Percentiles rank a stretch among this genome's conserved stretches.
Evolutionary conservation across 192 early-diverging fungal species (phyloP).

Genomic region (Coemansia umbellata): DNA sequence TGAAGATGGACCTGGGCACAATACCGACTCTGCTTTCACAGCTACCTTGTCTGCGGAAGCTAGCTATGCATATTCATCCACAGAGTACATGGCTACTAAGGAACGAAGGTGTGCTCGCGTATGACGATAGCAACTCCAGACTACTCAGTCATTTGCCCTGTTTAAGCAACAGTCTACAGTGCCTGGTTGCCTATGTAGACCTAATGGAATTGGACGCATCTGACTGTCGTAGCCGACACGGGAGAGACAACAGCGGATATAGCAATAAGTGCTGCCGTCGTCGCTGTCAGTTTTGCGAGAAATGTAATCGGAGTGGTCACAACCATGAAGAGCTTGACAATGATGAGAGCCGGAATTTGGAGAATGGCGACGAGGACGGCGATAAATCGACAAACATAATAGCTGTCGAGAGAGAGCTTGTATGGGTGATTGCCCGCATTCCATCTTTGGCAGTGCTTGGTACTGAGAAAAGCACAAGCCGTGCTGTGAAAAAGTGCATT

Average conservation of each 20-base stretch:
- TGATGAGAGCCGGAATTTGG: not conserved
- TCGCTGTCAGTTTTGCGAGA: not conserved
- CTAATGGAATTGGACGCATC: not conserved
- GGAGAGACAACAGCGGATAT: not conserved
- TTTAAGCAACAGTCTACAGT: constrained; percentile 20
- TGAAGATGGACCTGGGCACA: constrained; percentile 29
- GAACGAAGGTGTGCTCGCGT: constrained; percentile 14
- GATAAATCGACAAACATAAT: not conserved
- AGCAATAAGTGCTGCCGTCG: not conserved
- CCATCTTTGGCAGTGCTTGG: constrained; percentile 20
- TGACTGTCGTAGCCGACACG: not conserved
- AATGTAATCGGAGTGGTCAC: too few species aligned
- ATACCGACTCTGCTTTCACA: constrained; percentile 29
- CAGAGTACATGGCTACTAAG: constrained; percentile 12
- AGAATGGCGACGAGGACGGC: not conserved
- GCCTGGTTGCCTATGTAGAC: constrained; percentile 23
- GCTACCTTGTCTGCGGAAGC: constrained; percentile 13
- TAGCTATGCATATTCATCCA: constrained; percentile 29
- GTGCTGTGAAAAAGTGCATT: constrained; percentile 17
- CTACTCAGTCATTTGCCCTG: constrained; percentile 17
- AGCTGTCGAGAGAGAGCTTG: constrained; percentile 25
- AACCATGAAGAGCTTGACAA: not conserved
- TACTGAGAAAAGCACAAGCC: constrained; percentile 24
- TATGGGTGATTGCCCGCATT: constrained; percentile 30
- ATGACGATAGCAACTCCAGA: not conserved